phyloP scores from a whole-genome alignment of 2,329 filamentous ascomycete species.

The Cercospora sp. region DNA sequence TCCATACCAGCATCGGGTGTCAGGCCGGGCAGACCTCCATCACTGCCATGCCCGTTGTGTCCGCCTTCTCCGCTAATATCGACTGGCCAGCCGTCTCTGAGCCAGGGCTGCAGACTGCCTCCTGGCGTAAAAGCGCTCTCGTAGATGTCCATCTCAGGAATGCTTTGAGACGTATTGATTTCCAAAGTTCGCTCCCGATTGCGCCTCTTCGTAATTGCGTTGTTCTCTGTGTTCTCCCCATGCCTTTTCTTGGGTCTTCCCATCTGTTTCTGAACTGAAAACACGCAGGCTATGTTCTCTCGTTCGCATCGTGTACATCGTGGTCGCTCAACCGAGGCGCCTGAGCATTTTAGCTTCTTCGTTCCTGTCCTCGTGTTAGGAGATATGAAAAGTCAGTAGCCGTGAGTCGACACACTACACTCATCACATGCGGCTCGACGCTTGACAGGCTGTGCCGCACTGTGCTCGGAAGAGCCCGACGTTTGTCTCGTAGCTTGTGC shows the following conservation, averaged over 20 bases:
- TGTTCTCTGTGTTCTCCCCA: not conserved
- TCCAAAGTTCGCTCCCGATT: not conserved
- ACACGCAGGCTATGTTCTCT: conserved; percentile 47
- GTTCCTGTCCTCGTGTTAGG: conserved; percentile 38
- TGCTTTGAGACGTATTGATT: not conserved
- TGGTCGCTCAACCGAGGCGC: conserved; percentile 42
- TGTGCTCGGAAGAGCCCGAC: not conserved
- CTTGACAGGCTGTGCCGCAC: conserved; percentile 24
- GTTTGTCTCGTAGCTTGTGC: conserved; percentile 1
- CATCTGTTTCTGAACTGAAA: conserved; percentile 53
- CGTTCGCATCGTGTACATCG: conserved; percentile 45
- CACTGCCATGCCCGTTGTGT: conserved; percentile 9
- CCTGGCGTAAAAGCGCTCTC: conserved; percentile 26
- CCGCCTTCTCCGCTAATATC: conserved; percentile 5
- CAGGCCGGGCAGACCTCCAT: conserved; percentile 22
- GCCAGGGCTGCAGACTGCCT: conserved; percentile 30
- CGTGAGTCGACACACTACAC: conserved; percentile 38
- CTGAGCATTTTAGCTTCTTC: conserved; percentile 51
- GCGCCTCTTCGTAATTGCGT: not conserved
- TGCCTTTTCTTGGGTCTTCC: conserved; percentile 52
- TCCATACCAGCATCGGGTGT: conserved; percentile 28
- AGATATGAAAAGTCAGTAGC: not conserved
- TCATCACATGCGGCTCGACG: conserved; percentile 45
- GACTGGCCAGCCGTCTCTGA: conserved; percentile 20
- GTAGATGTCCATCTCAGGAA: conserved; percentile 15